Base-by-base conservation (phyloP, 805 yeast species). In the Metschnikowia matae region DNA sequence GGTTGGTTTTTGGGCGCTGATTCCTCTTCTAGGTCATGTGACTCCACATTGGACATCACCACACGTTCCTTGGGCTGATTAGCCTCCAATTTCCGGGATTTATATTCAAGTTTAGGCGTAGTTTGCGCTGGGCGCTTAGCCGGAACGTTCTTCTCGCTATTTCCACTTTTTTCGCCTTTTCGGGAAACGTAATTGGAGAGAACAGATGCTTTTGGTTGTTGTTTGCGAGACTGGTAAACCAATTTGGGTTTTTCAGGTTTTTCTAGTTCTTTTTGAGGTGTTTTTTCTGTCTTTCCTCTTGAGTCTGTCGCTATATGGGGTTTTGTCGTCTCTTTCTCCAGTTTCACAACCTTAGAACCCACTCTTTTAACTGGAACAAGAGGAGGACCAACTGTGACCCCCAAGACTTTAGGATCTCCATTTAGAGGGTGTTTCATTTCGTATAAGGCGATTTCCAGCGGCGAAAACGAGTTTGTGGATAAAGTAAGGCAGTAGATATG, bases 401-500 rank as follows among this genome's bases (percentile, higher is more conserved):
- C 77, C 40, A 62, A 55, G 14, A 51, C 50, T 7, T 18, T 15
- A 3, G 14, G 31, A 6, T 18, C 31, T 10, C 6, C 37, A 5
- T 26, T 8, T 8, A 34, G 6, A 2, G 58, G 55, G 40, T 53
- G 55, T 21, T 53, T 54, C 37, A 58, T 46, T 49, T 56, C 59
- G 31, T 50, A 54, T 38, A 56, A 20, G 13, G 61, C 61, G n/a
- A 54, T 46, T 11, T 57, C 55, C 18, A 40, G 40, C 33, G 41
- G 26, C 17, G 56, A 42, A 31, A 57, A 49, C 4, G 52, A 20
- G 39, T 48, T 37, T 15, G 40, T 48, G 31, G 63, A 55, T 20
- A 65, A 54, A 34, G 62, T 54, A 34, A 78, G 52, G 23, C 78
- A 54, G 57, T 77, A 78, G 0, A 78, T 67, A 44, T 69, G 77